Percentiles rank a stretch among this genome's conserved stretches.
Evolutionary conservation across 106 monocot genomes (phyloP).

Genomic region (Dioscorea dumetorum): DNA sequence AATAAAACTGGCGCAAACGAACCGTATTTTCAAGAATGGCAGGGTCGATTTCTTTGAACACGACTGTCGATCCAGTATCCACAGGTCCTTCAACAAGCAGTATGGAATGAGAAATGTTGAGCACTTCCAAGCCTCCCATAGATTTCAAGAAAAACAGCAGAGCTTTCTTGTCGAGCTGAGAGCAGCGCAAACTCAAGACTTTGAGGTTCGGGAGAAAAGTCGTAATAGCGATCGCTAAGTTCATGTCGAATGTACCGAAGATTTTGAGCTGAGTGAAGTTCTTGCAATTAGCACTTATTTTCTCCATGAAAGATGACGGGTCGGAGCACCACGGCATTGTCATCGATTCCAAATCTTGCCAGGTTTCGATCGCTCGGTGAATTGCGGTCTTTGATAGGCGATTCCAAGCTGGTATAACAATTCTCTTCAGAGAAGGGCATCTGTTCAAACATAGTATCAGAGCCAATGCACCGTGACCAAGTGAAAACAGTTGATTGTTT

Average conservation of each 20-base stretch:
- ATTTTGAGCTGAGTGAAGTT: slow-evolving; percentile 72
- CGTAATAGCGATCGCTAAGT: slow-evolving; percentile 55
- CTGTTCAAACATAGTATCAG: slow-evolving; percentile 18
- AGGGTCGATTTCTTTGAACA: too few species aligned
- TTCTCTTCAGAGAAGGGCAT: slow-evolving; percentile 49
- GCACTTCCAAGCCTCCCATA: slow-evolving; percentile 59
- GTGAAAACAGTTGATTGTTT: too few species aligned
- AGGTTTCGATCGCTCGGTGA: slow-evolving; percentile 55
- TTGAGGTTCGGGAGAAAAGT: slow-evolving; percentile 48
- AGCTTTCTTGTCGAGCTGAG: slow-evolving; percentile 49
- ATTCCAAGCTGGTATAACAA: slow-evolving; percentile 93
- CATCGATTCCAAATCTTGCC: slow-evolving; percentile 69
- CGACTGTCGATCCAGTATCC: too few species aligned
- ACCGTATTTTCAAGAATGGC: too few species aligned
- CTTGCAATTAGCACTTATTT: slow-evolving; percentile 68
- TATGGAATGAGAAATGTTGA: slow-evolving; percentile 66
- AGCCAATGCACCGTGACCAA: too few species aligned
- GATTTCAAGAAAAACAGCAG: slow-evolving; percentile 44
- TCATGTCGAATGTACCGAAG: slow-evolving; percentile 66
- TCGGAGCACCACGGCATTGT: slow-evolving; percentile 76
- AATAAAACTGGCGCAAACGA: too few species aligned
- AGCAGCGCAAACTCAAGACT: slow-evolving; percentile 74
- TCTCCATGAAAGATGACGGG: slow-evolving; percentile 77
- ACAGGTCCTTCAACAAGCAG: too few species aligned
- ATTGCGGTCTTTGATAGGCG: slow-evolving; percentile 81